A percentile compares a stretch with the other conserved stretches of the same genome.
Conservation (phyloP, 345 rosid species). For the Lepidium sativum region DNA sequence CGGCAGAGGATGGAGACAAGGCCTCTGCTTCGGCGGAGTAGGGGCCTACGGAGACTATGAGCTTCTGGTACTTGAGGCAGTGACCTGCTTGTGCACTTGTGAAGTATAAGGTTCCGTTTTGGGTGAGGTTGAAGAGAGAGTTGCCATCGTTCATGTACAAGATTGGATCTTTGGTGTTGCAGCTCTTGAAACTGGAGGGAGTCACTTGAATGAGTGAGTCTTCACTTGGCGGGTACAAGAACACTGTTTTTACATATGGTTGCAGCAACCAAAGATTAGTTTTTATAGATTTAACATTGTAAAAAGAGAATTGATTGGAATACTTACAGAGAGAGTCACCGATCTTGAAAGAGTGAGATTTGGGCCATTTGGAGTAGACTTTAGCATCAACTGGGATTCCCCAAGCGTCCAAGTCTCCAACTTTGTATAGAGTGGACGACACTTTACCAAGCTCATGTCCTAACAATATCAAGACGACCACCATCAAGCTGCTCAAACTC, state of each 20-base stretch:
- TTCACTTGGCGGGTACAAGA: slow-evolving; percentile 96
- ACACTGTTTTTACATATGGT: slow-evolving; percentile 41
- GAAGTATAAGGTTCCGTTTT: slow-evolving; percentile 61
- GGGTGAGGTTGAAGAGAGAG: slow-evolving; percentile 79
- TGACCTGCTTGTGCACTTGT: slow-evolving; percentile 72
- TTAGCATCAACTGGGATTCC: slow-evolving; percentile 62
- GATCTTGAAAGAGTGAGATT: slow-evolving; percentile 46
- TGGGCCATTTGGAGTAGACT: slow-evolving; percentile 72
- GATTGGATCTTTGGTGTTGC: slow-evolving; percentile 81
- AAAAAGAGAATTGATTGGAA: not conserved
- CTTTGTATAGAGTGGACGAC: slow-evolving; percentile 44
- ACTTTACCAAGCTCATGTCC: slow-evolving; percentile 37
- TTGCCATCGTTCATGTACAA: slow-evolving; percentile 85
- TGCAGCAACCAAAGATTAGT: not conserved
- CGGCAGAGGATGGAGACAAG: slow-evolving; percentile 44
- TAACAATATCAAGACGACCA: slow-evolving; percentile 29
- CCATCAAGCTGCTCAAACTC: not conserved
- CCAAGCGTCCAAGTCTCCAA: slow-evolving; percentile 87
- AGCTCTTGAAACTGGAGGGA: slow-evolving; percentile 40
- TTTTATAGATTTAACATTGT: not conserved
- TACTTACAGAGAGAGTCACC: slow-evolving; percentile 79
- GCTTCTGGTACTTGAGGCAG: slow-evolving; percentile 85
- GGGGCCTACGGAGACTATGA: slow-evolving; percentile 52
- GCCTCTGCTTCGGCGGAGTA: slow-evolving; percentile 41
- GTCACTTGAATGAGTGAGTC: slow-evolving; percentile 87